Conservation (phyloP, 352 stramenopile species). For the Pythium aquatile region DNA sequence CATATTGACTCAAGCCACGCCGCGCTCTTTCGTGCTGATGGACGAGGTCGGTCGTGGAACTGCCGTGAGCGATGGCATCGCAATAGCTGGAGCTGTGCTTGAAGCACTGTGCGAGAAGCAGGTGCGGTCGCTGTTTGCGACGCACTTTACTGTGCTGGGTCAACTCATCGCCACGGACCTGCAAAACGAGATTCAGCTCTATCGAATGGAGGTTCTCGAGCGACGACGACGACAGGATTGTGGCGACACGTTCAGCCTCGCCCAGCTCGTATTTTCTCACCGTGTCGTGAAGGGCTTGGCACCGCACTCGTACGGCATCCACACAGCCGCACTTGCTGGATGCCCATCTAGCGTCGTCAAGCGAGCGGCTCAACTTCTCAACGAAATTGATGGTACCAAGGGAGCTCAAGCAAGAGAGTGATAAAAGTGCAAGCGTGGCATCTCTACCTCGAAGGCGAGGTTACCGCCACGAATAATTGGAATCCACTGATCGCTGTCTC, state of each 20-base stretch:
- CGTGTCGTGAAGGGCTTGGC: conserved; percentile 69
- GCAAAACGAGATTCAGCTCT: conserved; percentile 40
- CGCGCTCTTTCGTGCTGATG: conserved; percentile 83
- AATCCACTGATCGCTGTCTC: conserved; percentile 9
- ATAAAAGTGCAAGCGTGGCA: not conserved
- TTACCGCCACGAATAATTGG: no score
- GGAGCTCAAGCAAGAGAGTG: not conserved
- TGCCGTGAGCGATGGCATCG: conserved; percentile 69
- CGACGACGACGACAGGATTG: conserved; percentile 8
- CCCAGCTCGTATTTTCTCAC: conserved; percentile 73
- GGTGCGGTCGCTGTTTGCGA: conserved; percentile 76
- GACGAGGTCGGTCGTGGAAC: conserved; percentile 87
- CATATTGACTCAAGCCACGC: conserved; percentile 70
- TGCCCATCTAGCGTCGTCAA: conserved; percentile 48
- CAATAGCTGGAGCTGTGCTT: conserved; percentile 77
- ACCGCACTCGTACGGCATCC: conserved; percentile 72
- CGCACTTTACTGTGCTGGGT: conserved; percentile 77
- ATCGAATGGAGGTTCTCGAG: conserved; percentile 73
- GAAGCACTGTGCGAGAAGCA: conserved; percentile 61
- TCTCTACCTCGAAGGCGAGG: not conserved
- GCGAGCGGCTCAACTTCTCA: conserved; percentile 48
- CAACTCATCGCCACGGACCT: conserved; percentile 37
- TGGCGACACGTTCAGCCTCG: conserved; percentile 18
- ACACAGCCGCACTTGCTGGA: conserved; percentile 72
- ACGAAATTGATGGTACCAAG: conserved; percentile 23